Conservation (phyloP, 2,329 filamentous ascomycete species). For the Apiospora phragmitis region DNA sequence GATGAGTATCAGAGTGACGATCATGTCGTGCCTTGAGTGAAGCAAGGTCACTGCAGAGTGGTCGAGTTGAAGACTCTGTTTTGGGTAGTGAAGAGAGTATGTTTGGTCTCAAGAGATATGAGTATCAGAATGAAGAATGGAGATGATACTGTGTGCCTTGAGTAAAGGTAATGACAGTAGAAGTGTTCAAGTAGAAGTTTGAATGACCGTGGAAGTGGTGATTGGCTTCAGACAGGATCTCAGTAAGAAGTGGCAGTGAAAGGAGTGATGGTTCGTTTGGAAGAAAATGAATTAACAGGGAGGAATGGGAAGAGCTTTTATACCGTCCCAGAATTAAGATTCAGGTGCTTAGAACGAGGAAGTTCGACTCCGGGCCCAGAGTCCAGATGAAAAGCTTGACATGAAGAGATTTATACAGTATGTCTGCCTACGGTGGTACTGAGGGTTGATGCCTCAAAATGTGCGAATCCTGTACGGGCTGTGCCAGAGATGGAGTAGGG, state of each 20-base stretch:
- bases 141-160: neutral
- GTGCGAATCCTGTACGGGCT: neutral
- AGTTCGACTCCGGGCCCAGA: neutral
- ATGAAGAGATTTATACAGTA: neutral
- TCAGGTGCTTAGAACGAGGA: neutral
- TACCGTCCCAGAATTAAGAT: neutral
- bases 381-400: neutral
- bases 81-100: neutral
- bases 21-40: neutral
- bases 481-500: neutral
- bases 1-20: neutral
- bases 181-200: neutral
- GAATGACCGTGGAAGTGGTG: neutral
- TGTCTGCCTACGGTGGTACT: neutral
- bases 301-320: neutral
- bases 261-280: neutral
- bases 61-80: neutral
- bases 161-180: neutral
- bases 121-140: neutral
- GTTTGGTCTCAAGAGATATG: neutral
- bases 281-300: neutral
- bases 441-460: neutral
- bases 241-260: neutral
- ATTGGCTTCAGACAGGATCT: neutral
- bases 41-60: neutral